Conservation (phyloP, 2,329 filamentous ascomycete genomes). For the Cadophora luteo-olivacea region DNA sequence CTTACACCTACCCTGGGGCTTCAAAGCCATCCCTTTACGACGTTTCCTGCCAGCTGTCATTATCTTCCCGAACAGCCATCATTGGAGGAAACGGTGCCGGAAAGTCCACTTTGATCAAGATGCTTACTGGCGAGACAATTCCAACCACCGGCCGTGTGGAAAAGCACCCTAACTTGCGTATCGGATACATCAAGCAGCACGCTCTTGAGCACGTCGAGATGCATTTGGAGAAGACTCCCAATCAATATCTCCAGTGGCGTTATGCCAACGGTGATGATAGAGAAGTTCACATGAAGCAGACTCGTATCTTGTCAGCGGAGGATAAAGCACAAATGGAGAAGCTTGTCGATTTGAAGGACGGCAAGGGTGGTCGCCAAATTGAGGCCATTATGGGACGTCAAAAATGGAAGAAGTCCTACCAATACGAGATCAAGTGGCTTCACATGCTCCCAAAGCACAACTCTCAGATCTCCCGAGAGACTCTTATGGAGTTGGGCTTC, state of each 20-base stretch:
- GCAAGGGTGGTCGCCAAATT: conserved; percentile 76
- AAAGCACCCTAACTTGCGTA: conserved; percentile 98
- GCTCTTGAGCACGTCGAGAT: conserved; percentile 99
- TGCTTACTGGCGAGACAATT: conserved; percentile 90
- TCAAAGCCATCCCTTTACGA: conserved; percentile 86
- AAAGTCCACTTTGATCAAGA: conserved; percentile 97
- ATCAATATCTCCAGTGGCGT: conserved; percentile 98
- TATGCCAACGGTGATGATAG: conserved; percentile 97
- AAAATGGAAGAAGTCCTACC: conserved; percentile 99
- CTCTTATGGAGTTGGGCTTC: conserved; percentile 84
- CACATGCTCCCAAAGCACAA: conserved; percentile 91
- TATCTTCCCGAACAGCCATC: conserved; percentile 94
- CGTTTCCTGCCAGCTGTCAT: conserved; percentile 83
- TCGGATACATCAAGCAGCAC: conserved; percentile 99
- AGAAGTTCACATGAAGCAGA: conserved; percentile 97
- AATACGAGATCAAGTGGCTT: conserved; percentile 98
- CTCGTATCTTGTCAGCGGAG: conserved; percentile 82
- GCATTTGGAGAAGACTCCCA: conserved; percentile 98
- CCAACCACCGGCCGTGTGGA: conserved; percentile 87
- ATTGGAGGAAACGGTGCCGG: conserved; percentile 98
- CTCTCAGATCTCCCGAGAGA: conserved; percentile 91
- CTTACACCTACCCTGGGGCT: conserved; percentile 91
- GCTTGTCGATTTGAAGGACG: conserved; percentile 82
- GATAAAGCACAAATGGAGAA: conserved; percentile 94
- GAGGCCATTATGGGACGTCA: conserved; percentile 94